Evolutionary conservation across 345 rosid species (phyloP).

Genomic region (Clausena lansium): DNA sequence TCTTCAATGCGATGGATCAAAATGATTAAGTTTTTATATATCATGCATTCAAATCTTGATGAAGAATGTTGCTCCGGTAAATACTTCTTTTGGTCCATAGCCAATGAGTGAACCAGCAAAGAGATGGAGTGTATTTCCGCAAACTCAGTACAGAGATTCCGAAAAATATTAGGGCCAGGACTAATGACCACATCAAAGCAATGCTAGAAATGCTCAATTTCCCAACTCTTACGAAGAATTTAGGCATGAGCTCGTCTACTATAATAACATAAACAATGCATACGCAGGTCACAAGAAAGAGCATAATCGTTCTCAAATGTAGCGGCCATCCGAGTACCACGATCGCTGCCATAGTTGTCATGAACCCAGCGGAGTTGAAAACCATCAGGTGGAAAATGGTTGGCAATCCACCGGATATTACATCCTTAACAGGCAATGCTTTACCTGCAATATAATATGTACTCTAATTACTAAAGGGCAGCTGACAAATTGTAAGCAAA

Average conservation of each 20-base stretch:
- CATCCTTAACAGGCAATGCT: not conserved
- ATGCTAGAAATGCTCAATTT: not conserved
- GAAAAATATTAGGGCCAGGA: too few relatives aligned
- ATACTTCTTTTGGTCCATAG: too few relatives aligned
- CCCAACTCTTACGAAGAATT: not conserved
- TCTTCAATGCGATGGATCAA: too few relatives aligned
- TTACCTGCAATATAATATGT: not conserved
- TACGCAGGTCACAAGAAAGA: not conserved
- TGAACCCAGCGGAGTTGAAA: constrained; percentile 7
- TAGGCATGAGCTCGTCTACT: not conserved
- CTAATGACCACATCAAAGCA: not conserved
- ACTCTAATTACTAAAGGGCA: too few relatives aligned
- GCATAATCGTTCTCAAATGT: not conserved
- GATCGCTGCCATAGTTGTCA: not conserved
- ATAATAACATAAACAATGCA: not conserved
- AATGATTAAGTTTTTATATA: too few relatives aligned
- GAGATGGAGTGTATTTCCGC: too few relatives aligned
- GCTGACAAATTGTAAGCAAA: too few relatives aligned
- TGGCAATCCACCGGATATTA: not conserved
- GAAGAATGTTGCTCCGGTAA: too few relatives aligned
- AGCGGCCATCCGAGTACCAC: not conserved
- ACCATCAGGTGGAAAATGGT: not conserved
- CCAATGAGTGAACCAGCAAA: too few relatives aligned
- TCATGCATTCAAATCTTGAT: too few relatives aligned
- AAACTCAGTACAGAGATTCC: too few relatives aligned